phyloP scores from a whole-genome alignment of 495 filamentous ascomycete species.

The Physcia stellaris region DNA sequence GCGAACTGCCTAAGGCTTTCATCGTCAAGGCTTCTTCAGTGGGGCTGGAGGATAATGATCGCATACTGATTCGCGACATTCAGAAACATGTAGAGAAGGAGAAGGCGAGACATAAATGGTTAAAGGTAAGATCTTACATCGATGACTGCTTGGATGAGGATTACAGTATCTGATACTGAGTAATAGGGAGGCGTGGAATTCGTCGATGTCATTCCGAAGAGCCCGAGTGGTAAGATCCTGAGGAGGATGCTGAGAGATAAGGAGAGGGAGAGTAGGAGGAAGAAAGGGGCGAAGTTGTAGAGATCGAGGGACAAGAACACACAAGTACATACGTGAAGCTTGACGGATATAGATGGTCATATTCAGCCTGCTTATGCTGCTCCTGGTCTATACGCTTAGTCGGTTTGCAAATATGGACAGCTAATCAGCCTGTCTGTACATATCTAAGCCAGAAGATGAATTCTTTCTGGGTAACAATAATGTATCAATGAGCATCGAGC shows the following conservation, averaged over 20 bases:
- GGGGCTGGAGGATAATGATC: conserved; percentile 4
- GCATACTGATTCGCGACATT: conserved; percentile 2
- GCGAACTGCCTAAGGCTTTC: conserved; percentile 4
- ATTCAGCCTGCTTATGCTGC: too few relatives aligned
- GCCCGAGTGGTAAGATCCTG: conserved; percentile 86
- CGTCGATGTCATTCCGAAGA: conserved; percentile 93
- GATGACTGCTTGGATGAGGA: background rate
- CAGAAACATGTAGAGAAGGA: conserved; percentile 7
- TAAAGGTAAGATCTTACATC: conserved; percentile 2
- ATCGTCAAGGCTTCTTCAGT: conserved; percentile 1
- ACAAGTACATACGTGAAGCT: background rate
- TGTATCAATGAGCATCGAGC: too few relatives aligned
- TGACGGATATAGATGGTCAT: background rate
- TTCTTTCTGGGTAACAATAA: too few relatives aligned
- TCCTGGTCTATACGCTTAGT: too few relatives aligned
- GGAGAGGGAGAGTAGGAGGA: conserved; percentile 55
- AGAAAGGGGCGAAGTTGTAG: conserved; percentile 44
- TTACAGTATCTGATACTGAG: background rate
- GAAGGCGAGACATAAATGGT: conserved; percentile 8
- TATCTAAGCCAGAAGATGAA: too few relatives aligned
- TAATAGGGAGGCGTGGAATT: background rate
- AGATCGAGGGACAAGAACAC: background rate
- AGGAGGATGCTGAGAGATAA: conserved; percentile 65
- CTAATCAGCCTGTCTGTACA: too few relatives aligned
- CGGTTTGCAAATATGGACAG: too few relatives aligned